phyloP scores from a whole-genome alignment of 352 stramenopile species.

The Phytophthora constricta region DNA sequence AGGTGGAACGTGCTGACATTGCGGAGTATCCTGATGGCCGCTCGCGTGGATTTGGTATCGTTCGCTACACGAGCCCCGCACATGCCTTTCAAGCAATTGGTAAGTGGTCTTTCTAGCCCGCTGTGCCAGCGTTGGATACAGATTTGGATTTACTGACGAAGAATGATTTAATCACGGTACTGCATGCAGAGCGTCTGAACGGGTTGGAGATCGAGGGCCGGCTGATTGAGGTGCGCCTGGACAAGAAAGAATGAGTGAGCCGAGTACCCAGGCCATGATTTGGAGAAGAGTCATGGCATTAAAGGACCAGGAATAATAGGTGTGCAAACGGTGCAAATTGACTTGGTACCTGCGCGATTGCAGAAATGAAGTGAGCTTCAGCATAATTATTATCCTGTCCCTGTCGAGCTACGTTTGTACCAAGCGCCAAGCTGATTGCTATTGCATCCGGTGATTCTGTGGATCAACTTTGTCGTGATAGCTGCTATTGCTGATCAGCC shows the following conservation, averaged over 20 bases:
- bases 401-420: neutral
- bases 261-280: neutral
- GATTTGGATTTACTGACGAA: no score
- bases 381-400: constrained; percentile 8
- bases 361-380: constrained; percentile 26
- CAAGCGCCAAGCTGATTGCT: neutral
- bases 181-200: constrained; percentile 61
- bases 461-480: neutral
- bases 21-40: constrained; percentile 60
- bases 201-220: constrained; percentile 70
- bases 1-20: constrained; percentile 76
- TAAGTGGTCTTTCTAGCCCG: no score
- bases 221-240: constrained; percentile 70
- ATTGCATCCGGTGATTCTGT: neutral
- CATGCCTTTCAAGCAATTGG: constrained; percentile 70
- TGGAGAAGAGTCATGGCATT: constrained; percentile 1
- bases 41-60: constrained; percentile 74
- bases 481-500: neutral
- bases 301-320: constrained; percentile 24
- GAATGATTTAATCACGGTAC: no score
- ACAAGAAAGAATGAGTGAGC: constrained; percentile 55
- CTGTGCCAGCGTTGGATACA: no score
- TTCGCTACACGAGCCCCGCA: constrained; percentile 60
- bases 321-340: constrained; percentile 22
- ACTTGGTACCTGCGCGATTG: constrained; percentile 15